Percentiles rank a stretch among this genome's conserved stretches.
Evolutionary conservation across 345 rosid species (phyloP).

Genomic region (Dovyalis caffra): DNA sequence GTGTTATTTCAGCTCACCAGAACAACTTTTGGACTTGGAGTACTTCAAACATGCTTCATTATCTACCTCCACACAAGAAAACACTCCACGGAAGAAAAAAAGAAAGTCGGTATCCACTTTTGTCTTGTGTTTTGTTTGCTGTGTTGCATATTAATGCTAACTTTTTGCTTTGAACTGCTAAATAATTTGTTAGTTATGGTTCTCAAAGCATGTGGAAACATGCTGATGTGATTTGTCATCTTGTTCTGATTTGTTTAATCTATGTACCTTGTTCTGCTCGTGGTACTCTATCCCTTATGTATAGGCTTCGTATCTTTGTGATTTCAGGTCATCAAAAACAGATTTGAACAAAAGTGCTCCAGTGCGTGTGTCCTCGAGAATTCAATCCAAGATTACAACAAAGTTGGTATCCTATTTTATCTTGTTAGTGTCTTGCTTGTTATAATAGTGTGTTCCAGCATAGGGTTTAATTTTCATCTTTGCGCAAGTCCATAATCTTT

Average conservation of each 20-base stretch:
- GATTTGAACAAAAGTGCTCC: constrained; percentile 8
- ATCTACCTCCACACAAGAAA: constrained; percentile 24
- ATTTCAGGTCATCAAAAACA: constrained; percentile 15
- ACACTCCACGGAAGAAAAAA: constrained; percentile 27
- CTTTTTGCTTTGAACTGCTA: neutral
- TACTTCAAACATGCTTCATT: constrained; percentile 20
- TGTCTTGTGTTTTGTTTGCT: neutral
- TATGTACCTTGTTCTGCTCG: neutral
- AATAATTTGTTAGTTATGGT: neutral
- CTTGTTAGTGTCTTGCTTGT: constrained; percentile 15
- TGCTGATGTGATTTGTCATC: neutral
- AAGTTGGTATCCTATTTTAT: constrained; percentile 42
- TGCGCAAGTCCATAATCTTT: neutral
- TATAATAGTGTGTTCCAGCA: neutral
- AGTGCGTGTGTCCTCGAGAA: constrained; percentile 16
- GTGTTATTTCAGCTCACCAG: constrained; percentile 30
- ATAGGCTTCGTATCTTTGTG: neutral
- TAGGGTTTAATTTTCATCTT: constrained; percentile 13
- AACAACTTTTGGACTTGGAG: constrained; percentile 25
- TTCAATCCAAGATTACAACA: constrained; percentile 37
- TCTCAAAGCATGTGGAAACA: neutral
- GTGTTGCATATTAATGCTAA: neutral
- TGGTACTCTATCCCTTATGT: neutral
- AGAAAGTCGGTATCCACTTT: constrained; percentile 32
- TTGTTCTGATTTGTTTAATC: neutral